Evolutionary conservation across 805 yeast species (phyloP).

Genomic region (Kodamaea restingae): DNA sequence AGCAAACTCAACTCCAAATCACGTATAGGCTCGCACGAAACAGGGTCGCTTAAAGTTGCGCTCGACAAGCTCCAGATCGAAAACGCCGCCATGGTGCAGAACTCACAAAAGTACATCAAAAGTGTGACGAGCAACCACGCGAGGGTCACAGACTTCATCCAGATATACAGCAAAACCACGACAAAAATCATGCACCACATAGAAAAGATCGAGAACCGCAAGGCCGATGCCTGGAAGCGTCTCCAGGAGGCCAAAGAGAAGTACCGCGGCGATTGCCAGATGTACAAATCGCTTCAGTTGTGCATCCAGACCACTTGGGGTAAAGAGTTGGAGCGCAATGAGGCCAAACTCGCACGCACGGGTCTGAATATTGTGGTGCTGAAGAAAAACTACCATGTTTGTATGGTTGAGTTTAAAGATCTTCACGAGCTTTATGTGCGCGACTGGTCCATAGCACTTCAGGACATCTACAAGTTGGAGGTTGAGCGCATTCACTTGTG

Average conservation of each 20-base stretch:
- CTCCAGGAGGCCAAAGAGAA: constrained; percentile 39
- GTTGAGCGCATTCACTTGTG: constrained; percentile 66
- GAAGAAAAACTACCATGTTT: constrained; percentile 55
- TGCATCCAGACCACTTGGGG: constrained; percentile 69
- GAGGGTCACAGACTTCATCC: constrained; percentile 51
- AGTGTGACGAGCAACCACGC: constrained; percentile 44
- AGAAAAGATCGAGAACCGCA: constrained; percentile 49
- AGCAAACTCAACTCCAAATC: constrained; percentile 45
- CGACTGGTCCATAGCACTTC: constrained; percentile 68
- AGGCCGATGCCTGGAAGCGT: constrained; percentile 32
- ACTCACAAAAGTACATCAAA: constrained; percentile 52
- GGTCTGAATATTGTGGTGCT: constrained; percentile 37
- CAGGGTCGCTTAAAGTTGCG: constrained; percentile 56
- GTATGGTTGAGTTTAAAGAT: constrained; percentile 51
- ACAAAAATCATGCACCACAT: constrained; percentile 56
- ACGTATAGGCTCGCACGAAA: constrained; percentile 51
- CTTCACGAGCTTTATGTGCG: constrained; percentile 59
- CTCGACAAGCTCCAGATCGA: constrained; percentile 57
- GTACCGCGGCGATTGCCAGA: constrained; percentile 56
- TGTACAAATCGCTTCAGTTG: constrained; percentile 55
- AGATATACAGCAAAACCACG: constrained; percentile 48
- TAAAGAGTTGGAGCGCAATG: constrained; percentile 60
- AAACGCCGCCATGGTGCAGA: constrained; percentile 53
- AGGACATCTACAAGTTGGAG: constrained; percentile 63
- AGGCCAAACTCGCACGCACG: constrained; percentile 51